phyloP scores from a whole-genome alignment of 2,329 filamentous ascomycete species.

The Penicillium sp. region DNA sequence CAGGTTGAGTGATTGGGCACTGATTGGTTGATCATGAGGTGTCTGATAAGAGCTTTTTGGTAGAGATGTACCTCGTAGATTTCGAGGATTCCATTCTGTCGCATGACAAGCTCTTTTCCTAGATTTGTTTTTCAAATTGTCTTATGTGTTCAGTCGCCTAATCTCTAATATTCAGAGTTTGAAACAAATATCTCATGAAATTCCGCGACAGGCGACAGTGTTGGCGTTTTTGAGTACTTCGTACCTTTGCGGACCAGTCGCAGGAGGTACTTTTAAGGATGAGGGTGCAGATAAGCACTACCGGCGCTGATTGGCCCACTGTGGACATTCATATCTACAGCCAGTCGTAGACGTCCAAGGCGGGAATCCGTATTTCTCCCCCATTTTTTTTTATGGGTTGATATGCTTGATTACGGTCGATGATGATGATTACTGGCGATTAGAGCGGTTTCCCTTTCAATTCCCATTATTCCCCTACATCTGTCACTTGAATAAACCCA shows the following conservation, averaged over 20 bases:
- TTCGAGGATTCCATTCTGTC: background rate
- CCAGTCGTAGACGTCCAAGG: slow-evolving; percentile 26
- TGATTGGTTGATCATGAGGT: slow-evolving; percentile 23
- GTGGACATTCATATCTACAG: slow-evolving; percentile 37
- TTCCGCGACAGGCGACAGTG: background rate
- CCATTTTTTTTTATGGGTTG: background rate
- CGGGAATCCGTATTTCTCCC: background rate
- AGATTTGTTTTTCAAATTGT: background rate
- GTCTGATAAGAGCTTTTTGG: slow-evolving; percentile 25
- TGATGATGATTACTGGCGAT: slow-evolving; percentile 7
- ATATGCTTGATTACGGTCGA: background rate
- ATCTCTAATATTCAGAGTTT: background rate
- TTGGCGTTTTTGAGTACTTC: background rate
- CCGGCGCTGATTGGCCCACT: slow-evolving; percentile 34
- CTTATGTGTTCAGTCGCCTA: background rate
- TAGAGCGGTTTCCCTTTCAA: slow-evolving; percentile 11
- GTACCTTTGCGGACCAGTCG: background rate
- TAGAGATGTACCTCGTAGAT: background rate
- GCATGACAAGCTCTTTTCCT: no score
- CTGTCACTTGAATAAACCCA: slow-evolving; percentile 25
- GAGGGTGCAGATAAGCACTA: slow-evolving; percentile 27
- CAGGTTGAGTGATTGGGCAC: slow-evolving; percentile 3
- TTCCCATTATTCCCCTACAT: slow-evolving; percentile 28
- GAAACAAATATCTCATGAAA: background rate
- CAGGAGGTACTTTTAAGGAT: background rate